Evolutionary conservation across 1,284 basidiomycete genomes (phyloP), one percentile per base, ranked within the genome.

Genomic region (Boletus sp.): DNA sequence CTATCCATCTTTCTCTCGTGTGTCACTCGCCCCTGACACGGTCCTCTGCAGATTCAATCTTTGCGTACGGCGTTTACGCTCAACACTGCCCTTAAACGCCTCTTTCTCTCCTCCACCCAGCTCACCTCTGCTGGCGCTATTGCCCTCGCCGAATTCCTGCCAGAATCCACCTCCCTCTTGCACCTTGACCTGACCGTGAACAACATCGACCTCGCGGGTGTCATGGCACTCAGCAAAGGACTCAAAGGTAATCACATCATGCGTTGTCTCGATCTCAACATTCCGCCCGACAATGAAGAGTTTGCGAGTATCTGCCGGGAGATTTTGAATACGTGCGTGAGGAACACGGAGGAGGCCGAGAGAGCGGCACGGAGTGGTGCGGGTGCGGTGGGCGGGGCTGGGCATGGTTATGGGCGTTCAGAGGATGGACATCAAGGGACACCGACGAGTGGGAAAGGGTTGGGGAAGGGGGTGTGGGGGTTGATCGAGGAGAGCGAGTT

Each of bases 131-230:
- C 90, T 2, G 95, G 93, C 4, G 96, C 96, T 0, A 97, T 99
- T 58, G 92, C 94, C 0, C 83, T 99, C 1, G 96, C 96, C 4
- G 96, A 98, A 74, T 98, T 98, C 77, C 81, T 98, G 4, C 95
- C 95, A 0, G 95, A 98, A 71, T 90, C 92, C 1, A 83, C 82
- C 29, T 90, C 89, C 0, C 80, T 98, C 6, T 80, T 98, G 0
- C 95, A 98, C 72, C 84, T 98, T 49, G 92, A 95, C 72, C 77
- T 96, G 31, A 95, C 92, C 0, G 76, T 82, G 65, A 96, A 96
- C 71, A 77, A 80, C 7, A 79, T 98, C 43, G 94, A 94, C 65
- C 82, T 96, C 36, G 95, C 94, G 0, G 94, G 93, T 18, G 91
- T 98, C 7, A 89, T 98, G 84, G 96, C 96, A 0, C 83, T 99